Conservation (phyloP, 768 basidiomycete species). For the Auricularia heimuer region DNA sequence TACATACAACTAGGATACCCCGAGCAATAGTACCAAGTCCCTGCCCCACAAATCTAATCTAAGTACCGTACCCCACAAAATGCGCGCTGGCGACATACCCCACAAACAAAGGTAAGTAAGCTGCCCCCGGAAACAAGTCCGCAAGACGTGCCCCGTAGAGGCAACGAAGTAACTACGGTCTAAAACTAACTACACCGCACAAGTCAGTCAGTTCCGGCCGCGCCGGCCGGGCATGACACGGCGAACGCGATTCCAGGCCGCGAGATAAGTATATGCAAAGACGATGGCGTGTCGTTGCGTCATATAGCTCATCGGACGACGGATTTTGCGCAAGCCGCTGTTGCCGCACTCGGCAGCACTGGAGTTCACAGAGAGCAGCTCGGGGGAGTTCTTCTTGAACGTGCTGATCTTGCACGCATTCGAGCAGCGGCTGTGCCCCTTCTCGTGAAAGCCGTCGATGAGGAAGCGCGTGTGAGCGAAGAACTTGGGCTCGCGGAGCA, state of each 20-base stretch:
- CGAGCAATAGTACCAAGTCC: too few relatives aligned
- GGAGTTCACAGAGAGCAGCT: slow-evolving; percentile 19
- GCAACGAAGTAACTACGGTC: too few relatives aligned
- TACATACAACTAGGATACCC: too few relatives aligned
- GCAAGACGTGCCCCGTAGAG: too few relatives aligned
- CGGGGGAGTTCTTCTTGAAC: slow-evolving; percentile 17
- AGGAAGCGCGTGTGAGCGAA: slow-evolving; percentile 25
- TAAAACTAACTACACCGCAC: too few relatives aligned
- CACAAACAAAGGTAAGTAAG: too few relatives aligned
- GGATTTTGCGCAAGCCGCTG: slow-evolving; percentile 16
- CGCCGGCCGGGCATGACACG: not conserved
- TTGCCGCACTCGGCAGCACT: slow-evolving; percentile 31
- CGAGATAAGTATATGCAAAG: slow-evolving; percentile 11
- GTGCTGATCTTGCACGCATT: slow-evolving; percentile 23
- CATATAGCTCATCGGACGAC: slow-evolving; percentile 25
- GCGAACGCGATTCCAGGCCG: not conserved
- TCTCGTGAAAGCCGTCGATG: slow-evolving; percentile 27
- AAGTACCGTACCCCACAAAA: too few relatives aligned
- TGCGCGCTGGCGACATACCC: too few relatives aligned
- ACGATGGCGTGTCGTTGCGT: slow-evolving; percentile 19
- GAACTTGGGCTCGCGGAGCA: slow-evolving; percentile 20
- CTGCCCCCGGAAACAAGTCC: too few relatives aligned
- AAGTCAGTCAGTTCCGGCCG: too few relatives aligned
- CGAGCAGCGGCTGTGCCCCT: slow-evolving; percentile 25
- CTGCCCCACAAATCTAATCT: too few relatives aligned